Evolutionary conservation across 306 rosid genomes (phyloP), one percentile per base, ranked within the genome.

Genomic region (Inga leiocalycina): DNA sequence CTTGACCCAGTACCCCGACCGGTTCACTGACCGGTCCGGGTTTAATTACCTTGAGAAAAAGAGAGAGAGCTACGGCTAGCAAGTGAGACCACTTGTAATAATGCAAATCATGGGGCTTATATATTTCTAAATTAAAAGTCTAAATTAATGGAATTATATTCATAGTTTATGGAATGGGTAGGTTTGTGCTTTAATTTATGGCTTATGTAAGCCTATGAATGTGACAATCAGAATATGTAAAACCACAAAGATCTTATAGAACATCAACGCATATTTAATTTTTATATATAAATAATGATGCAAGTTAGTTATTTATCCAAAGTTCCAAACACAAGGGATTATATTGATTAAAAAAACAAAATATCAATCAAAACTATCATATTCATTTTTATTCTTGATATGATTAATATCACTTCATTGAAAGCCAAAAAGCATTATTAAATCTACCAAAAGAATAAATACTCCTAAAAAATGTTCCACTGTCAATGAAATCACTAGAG

Each of bases 81-180:
- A 56, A 65, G 82, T 70, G 83, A 71, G 86, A 72, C 70, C 89
- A 79, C 73, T 46, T 72, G 68, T 73, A 77, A 84, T 87, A 80
- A 84, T 81, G 81, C 76, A 34, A 17, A 34, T 30, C 77, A 37
- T 80, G 82, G 71, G 68, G 78, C 56, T 62, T 27, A 27, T 3
- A 61, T 27, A 10, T 3, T 10, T 10, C 16, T 8, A 20, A 14
- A 15, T 4, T 14, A 14, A 57, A 57, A 54, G 12, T 57, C 8
- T 22, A 59, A 59, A 59, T 20, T 6, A 52, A 19, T 20, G 3
- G n/a, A 17, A 56, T 56, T 20, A 56, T 56, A 20, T 56, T 73
- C 75, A 56, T 66, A 37, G 45, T n/a, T 70, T 54, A 48, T 48
- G 54, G 8, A 82, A 59, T 70, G 76, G 72, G 37, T 44, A 24